phyloP scores from a whole-genome alignment of 2,329 filamentous ascomycete genomes.

The Trichophyton benhamiae region DNA sequence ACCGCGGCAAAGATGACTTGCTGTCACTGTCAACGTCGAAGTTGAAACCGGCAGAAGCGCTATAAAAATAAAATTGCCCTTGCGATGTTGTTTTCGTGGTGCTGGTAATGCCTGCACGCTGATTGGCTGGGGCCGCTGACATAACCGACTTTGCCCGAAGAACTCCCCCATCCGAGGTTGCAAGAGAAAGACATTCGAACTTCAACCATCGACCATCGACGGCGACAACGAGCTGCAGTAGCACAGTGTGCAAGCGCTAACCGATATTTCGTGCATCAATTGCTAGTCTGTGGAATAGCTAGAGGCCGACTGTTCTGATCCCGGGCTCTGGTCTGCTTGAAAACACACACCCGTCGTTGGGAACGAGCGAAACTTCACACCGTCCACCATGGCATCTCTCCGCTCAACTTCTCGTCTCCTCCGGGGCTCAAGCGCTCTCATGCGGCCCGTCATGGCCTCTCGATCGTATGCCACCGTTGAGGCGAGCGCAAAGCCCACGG shows the following conservation, averaged over 20 bases:
- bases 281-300: background rate
- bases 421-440: constrained; percentile 32
- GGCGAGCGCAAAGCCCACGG: constrained; percentile 18
- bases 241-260: background rate
- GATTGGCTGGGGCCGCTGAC: constrained; percentile 14
- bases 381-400: constrained; percentile 36
- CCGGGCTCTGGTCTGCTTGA: background rate
- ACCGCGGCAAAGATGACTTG: no score
- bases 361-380: constrained; percentile 2
- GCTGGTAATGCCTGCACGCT: constrained; percentile 11
- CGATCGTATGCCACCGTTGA: constrained; percentile 39
- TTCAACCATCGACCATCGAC: background rate
- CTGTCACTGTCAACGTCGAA: no score
- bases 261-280: background rate
- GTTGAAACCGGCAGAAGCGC: background rate
- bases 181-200: constrained; percentile 7
- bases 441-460: constrained; percentile 27
- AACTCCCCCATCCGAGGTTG: constrained; percentile 9
- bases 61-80: background rate
- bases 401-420: constrained; percentile 36
- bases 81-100: background rate
- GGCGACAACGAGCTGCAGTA: background rate
- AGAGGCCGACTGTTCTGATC: background rate
- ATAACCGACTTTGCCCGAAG: constrained; percentile 13
- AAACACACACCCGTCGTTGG: background rate